phyloP scores from a whole-genome alignment of 1,284 basidiomycete genomes.

The Pholiota adiposa region DNA sequence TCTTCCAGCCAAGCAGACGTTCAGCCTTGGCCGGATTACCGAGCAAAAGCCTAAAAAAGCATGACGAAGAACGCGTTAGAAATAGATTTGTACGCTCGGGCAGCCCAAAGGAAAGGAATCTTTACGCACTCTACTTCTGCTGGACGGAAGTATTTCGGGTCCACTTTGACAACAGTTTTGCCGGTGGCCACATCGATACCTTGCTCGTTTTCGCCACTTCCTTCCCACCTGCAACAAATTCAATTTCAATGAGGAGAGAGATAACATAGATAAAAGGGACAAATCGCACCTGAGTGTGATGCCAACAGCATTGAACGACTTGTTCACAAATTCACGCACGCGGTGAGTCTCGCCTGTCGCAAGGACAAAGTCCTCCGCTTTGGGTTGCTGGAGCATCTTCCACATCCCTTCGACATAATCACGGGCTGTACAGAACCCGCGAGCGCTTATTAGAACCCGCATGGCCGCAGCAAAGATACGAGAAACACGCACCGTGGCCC shows the following conservation, averaged over 20 bases:
- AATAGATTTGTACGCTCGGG: background rate
- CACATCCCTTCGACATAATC: constrained; percentile 96
- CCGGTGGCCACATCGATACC: constrained; percentile 71
- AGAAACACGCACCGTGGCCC: constrained; percentile 76
- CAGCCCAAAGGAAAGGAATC: constrained; percentile 7
- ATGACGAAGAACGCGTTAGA: background rate
- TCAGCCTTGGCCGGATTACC: constrained; percentile 89
- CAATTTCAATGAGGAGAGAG: constrained; percentile 5
- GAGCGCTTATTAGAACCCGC: background rate
- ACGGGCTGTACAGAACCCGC: constrained; percentile 52
- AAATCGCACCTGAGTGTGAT: constrained; percentile 62
- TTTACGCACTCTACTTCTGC: constrained; percentile 88
- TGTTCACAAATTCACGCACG: constrained; percentile 89
- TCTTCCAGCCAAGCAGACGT: constrained; percentile 83
- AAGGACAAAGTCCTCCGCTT: constrained; percentile 86
- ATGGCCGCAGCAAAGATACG: background rate
- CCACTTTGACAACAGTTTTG: constrained; percentile 78
- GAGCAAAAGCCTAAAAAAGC: constrained; percentile 62
- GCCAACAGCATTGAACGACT: constrained; percentile 73
- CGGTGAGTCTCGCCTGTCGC: constrained; percentile 92
- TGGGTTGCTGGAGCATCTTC: constrained; percentile 87
- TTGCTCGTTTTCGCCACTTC: constrained; percentile 73
- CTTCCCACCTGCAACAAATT: constrained; percentile 65
- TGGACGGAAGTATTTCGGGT: constrained; percentile 83
- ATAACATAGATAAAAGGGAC: constrained; percentile 4